Percentiles rank a stretch among this genome's conserved stretches.
phyloP scores from a whole-genome alignment of 2,329 filamentous ascomycete species.

The Cercospora sp. region DNA sequence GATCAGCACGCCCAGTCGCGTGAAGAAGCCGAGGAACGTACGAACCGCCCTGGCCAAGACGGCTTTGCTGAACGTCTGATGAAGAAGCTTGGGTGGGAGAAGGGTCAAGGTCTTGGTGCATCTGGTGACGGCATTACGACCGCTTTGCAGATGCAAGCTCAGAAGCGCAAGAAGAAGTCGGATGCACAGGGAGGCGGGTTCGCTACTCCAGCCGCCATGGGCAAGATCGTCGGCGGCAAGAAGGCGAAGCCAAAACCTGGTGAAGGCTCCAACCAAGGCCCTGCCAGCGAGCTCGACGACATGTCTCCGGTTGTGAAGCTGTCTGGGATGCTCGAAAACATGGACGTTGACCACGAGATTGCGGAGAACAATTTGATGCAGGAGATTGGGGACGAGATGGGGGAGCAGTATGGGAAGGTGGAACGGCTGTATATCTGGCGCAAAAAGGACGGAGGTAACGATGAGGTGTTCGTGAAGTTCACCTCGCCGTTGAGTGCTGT shows the following conservation, averaged over 20 bases:
- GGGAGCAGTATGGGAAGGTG: constrained; percentile 61
- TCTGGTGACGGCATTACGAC: constrained; percentile 80
- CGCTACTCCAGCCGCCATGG: constrained; percentile 65
- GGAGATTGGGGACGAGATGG: constrained; percentile 93
- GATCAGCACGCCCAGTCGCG: background rate
- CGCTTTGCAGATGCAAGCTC: constrained; percentile 78
- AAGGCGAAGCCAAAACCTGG: constrained; percentile 47
- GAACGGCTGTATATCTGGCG: constrained; percentile 58
- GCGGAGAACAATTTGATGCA: constrained; percentile 71
- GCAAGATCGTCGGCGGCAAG: constrained; percentile 78
- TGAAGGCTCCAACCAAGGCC: constrained; percentile 21
- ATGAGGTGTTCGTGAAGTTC: constrained; percentile 86
- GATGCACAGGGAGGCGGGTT: constrained; percentile 80
- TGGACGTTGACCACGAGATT: constrained; percentile 79
- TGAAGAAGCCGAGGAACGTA: constrained; percentile 51
- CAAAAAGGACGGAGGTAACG: constrained; percentile 44
- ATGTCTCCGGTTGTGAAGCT: constrained; percentile 84
- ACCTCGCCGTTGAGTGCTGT: constrained; percentile 81
- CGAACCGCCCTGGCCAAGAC: constrained; percentile 72
- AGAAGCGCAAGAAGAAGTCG: constrained; percentile 77
- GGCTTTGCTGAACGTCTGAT: constrained; percentile 87
- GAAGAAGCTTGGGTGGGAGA: constrained; percentile 90
- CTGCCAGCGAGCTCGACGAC: constrained; percentile 39
- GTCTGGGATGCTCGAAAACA: constrained; percentile 79
- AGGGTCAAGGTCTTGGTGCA: constrained; percentile 84